phyloP scores from a whole-genome alignment of 768 basidiomycete species.

The Podaxis sp. region DNA sequence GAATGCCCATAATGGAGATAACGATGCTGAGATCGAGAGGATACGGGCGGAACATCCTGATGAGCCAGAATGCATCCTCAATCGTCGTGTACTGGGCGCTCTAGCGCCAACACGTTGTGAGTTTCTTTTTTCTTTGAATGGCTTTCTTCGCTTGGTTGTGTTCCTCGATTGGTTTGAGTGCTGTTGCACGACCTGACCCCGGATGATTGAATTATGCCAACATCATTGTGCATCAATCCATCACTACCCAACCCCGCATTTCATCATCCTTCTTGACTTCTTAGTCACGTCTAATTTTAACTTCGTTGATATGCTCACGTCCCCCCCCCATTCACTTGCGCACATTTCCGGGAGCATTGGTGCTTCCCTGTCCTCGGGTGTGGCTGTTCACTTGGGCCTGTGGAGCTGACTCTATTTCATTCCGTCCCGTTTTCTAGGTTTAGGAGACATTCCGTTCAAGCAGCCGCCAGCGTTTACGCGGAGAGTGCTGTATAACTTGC shows the following conservation, averaged over 20 bases:
- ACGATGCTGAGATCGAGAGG: conserved; percentile 63
- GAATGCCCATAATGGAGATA: conserved; percentile 69
- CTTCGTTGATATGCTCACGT: neutral
- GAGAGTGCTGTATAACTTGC: conserved; percentile 64
- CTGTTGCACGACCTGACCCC: conserved; percentile 13
- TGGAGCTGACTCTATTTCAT: conserved; percentile 17
- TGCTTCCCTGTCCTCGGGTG: conserved; percentile 8
- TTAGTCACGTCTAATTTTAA: conserved; percentile 2
- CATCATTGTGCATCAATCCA: conserved; percentile 6
- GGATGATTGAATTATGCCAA: conserved; percentile 10
- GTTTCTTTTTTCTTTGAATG: conserved; percentile 28
- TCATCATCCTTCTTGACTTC: conserved; percentile 11
- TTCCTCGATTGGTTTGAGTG: conserved; percentile 16
- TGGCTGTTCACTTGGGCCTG: conserved; percentile 3
- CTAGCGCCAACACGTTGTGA: conserved; percentile 76
- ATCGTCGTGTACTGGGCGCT: conserved; percentile 71
- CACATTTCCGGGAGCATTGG: neutral
- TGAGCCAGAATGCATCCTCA: conserved; percentile 66
- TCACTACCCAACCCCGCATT: conserved; percentile 14
- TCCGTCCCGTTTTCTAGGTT: conserved; percentile 37
- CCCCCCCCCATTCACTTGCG: neutral
- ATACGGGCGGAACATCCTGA: conserved; percentile 64
- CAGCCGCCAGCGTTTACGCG: conserved; percentile 70
- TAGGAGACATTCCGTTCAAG: conserved; percentile 73
- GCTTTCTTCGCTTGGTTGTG: conserved; percentile 1